phyloP scores from a whole-genome alignment of 2,329 filamentous ascomycete genomes.

The Endocalyx cinctus region DNA sequence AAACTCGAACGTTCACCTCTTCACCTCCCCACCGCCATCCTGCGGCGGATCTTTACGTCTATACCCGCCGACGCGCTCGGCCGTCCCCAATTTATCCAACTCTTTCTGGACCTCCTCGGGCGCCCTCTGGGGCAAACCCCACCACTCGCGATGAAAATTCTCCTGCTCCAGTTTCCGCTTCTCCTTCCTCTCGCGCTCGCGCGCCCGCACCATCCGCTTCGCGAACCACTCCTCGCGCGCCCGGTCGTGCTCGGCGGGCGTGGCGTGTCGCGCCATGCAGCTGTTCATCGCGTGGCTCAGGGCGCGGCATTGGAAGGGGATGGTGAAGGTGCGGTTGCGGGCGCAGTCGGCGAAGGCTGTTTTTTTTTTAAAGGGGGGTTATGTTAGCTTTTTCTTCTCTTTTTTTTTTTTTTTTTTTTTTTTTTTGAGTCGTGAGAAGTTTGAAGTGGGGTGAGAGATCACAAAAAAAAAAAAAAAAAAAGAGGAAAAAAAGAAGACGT shows the following conservation, averaged over 20 bases:
- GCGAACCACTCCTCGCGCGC: constrained; percentile 94
- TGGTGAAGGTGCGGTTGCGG: constrained; percentile 76
- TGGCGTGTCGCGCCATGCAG: constrained; percentile 87
- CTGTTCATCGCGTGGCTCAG: constrained; percentile 84
- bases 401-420: no score
- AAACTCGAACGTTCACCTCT: no score
- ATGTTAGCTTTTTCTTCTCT: constrained; percentile 1
- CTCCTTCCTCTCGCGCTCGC: constrained; percentile 61
- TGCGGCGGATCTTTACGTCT: no score
- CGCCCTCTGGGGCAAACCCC: constrained; percentile 57
- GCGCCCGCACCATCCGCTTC: constrained; percentile 64
- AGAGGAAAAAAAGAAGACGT: constrained; percentile 2
- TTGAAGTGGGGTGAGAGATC: neutral
- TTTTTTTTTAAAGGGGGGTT: neutral
- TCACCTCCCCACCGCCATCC: no score
- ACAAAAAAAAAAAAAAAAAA: neutral
- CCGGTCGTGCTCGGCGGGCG: constrained; percentile 76
- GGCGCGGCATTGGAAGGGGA: constrained; percentile 78
- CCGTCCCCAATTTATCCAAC: constrained; percentile 45
- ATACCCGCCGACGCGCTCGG: constrained; percentile 51
- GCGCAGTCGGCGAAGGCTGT: constrained; percentile 90
- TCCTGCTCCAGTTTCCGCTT: constrained; percentile 58
- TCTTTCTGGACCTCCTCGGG: constrained; percentile 44
- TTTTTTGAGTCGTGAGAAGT: neutral
- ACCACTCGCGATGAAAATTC: constrained; percentile 63